A percentile compares a stretch with the other conserved stretches of the same genome.
phyloP scores from a whole-genome alignment of 345 rosid species.

The Boechera stricta region DNA sequence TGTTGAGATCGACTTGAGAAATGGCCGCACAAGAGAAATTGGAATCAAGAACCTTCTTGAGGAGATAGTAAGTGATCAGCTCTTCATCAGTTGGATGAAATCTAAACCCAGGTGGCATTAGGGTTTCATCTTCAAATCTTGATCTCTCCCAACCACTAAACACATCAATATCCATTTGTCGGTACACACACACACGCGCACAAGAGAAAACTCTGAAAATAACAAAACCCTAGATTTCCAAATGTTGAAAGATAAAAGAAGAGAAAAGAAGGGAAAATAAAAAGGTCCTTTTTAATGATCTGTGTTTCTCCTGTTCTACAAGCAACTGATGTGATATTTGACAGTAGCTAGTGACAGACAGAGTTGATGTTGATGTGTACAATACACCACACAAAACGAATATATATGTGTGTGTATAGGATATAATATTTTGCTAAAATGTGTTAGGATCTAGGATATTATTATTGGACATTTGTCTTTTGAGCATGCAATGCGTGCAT shows the following conservation, averaged over 20 bases:
- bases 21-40: slow-evolving; percentile 76
- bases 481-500: slow-evolving; percentile 43
- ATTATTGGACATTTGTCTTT: slow-evolving; percentile 28
- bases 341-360: slow-evolving; percentile 48
- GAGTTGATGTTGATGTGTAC: slow-evolving; percentile 50
- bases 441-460: slow-evolving; percentile 15
- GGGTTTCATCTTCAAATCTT: slow-evolving; percentile 45
- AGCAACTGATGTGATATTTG: slow-evolving; percentile 51
- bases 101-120: slow-evolving; percentile 89
- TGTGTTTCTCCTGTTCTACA: slow-evolving; percentile 48
- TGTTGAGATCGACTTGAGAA: slow-evolving; percentile 92
- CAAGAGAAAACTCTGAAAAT: background rate
- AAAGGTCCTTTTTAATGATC: slow-evolving; percentile 38
- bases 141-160: slow-evolving; percentile 50
- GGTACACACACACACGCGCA: background rate
- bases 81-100: slow-evolving; percentile 98
- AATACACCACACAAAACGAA: slow-evolving; percentile 50
- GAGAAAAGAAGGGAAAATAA: background rate
- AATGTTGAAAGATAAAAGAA: slow-evolving; percentile 7
- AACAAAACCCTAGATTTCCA: slow-evolving; percentile 27
- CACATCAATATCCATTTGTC: slow-evolving; percentile 57
- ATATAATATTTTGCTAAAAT: background rate
- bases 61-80: slow-evolving; percentile 86
- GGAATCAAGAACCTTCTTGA: slow-evolving; percentile 79
- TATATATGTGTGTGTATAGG: slow-evolving; percentile 27